Evolutionary conservation across 306 rosid genomes (phyloP).

Genomic region (Sicyos edulis): DNA sequence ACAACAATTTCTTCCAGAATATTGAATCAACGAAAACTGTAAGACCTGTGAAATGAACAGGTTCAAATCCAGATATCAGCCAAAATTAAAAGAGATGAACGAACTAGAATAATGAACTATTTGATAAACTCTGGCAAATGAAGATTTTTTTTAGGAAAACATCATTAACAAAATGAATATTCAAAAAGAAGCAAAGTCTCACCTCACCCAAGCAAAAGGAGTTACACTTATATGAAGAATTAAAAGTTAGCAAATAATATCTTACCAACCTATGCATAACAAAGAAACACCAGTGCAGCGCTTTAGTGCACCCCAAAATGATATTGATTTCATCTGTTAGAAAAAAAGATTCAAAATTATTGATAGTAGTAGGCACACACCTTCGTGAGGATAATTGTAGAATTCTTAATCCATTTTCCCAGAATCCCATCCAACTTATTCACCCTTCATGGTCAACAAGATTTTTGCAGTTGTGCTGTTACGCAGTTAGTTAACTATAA

Average conservation of each 20-base stretch:
- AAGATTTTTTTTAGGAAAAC: background rate
- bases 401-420: background rate
- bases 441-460: background rate
- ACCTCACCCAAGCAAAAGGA: background rate
- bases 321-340: conserved; percentile 65
- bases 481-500: background rate
- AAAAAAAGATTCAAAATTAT: background rate
- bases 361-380: background rate
- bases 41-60: conserved; percentile 45
- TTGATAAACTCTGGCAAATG: conserved; percentile 8
- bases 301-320: conserved; percentile 59
- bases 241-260: background rate
- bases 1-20: conserved; percentile 73
- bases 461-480: background rate
- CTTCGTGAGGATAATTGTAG: background rate
- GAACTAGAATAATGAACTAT: background rate
- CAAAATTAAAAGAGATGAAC: background rate
- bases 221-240: conserved; percentile 4
- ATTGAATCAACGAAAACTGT: conserved; percentile 75
- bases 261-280: conserved; percentile 63
- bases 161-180: background rate
- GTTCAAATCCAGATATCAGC: background rate
- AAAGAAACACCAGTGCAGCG: conserved; percentile 55
- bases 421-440: background rate
- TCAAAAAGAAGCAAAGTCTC: background rate